A percentile compares a stretch with the other conserved stretches of the same genome.
Evolutionary conservation across 2,329 filamentous ascomycete species (phyloP).

Genomic region (Ophiostoma populinum): DNA sequence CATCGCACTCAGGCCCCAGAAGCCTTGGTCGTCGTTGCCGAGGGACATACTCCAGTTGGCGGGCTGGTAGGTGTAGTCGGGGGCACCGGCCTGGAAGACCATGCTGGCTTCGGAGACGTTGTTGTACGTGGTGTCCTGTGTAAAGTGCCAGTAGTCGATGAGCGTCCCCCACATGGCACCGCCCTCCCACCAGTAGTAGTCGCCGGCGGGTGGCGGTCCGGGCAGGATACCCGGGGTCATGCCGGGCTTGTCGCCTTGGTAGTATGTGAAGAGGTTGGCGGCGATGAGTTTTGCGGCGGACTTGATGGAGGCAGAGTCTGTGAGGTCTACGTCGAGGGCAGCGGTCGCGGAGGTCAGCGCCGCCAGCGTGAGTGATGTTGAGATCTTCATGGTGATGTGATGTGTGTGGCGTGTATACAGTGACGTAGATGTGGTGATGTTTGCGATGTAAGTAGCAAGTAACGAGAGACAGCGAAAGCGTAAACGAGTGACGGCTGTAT

Average conservation of each 20-base stretch:
- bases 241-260: conserved; percentile 26
- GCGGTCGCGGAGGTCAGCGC: not conserved
- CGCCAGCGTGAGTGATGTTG: not conserved
- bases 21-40: conserved; percentile 61
- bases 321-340: conserved; percentile 9
- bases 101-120: conserved; percentile 48
- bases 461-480: too few species aligned
- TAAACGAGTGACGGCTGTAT: too few species aligned
- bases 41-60: conserved; percentile 43
- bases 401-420: too few species aligned
- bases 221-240: conserved; percentile 37
- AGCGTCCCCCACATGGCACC: conserved; percentile 56
- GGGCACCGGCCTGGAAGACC: conserved; percentile 53
- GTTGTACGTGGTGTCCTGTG: conserved; percentile 47
- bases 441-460: too few species aligned
- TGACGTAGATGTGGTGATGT: too few species aligned
- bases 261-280: conserved; percentile 31
- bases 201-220: conserved; percentile 32
- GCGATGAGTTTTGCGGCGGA: conserved; percentile 27
- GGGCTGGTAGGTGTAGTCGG: conserved; percentile 60
- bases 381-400: conserved; percentile 5
- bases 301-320: conserved; percentile 23
- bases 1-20: conserved; percentile 58
- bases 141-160: conserved; percentile 58
- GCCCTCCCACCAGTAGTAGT: conserved; percentile 64